These are phyloP conservation scores for Saccharomyces uvarum DNA, from an alignment of 1,139 yeast genomes.

Conservation along the genomic window DNA sequence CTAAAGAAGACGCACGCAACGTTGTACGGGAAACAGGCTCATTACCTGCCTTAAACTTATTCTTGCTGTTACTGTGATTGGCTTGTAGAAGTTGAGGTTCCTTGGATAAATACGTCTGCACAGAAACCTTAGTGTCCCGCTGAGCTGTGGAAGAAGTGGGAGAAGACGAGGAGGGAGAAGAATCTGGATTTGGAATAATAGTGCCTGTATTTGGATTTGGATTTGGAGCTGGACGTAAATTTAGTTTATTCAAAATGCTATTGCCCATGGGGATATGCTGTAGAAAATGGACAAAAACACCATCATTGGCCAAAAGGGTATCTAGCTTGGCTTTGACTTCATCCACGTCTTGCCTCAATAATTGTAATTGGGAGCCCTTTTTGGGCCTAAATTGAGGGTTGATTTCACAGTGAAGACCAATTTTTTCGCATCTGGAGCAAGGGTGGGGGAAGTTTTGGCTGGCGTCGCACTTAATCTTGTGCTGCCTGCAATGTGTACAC, in stretches of 20 bases:
- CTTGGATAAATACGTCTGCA: constrained; percentile 31
- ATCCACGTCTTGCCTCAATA: constrained; percentile 75
- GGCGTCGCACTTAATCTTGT: constrained; percentile 89
- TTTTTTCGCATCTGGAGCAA: constrained; percentile 73
- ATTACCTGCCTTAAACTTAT: not conserved
- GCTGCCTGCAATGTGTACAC: constrained; percentile 91
- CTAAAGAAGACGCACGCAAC: not conserved
- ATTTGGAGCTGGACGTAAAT: not conserved
- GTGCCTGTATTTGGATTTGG: not conserved
- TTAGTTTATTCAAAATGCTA: constrained; percentile 6
- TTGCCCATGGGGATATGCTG: constrained; percentile 6
- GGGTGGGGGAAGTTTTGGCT: constrained; percentile 75
- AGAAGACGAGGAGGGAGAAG: not conserved
- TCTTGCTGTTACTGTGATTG: not conserved
- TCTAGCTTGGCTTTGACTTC: constrained; percentile 74
- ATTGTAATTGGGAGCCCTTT: constrained; percentile 84
- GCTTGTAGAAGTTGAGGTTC: constrained; percentile 29
- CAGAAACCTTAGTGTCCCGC: constrained; percentile 18
- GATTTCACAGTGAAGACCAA: constrained; percentile 76
- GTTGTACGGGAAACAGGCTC: not conserved
- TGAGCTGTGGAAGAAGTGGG: constrained; percentile 2
- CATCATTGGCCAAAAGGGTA: constrained; percentile 62
- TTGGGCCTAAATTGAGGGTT: constrained; percentile 89
- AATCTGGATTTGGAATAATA: not conserved
- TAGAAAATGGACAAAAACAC: constrained; percentile 45